phyloP scores from a whole-genome alignment of 2,329 filamentous ascomycete genomes.

The Zymoseptoria brevis region DNA sequence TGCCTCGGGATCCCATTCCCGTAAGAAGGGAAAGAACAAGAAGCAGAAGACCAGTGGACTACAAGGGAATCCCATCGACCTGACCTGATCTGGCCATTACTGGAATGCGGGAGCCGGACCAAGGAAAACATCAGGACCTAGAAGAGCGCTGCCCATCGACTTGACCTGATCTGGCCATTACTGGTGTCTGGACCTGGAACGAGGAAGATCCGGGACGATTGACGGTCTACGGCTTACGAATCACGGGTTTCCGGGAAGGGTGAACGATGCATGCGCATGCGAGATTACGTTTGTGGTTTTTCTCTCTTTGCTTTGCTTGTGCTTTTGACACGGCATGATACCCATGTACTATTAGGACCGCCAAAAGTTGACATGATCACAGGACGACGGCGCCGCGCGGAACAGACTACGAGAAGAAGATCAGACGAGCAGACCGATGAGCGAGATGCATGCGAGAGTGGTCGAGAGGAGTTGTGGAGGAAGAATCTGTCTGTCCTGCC shows the following conservation, averaged over 20 bases:
- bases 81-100: not conserved
- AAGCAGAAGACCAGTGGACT: not conserved
- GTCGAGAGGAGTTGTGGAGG: not conserved
- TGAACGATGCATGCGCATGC: not conserved
- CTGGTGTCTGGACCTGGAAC: not conserved
- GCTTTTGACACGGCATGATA: slow-evolving; percentile 6
- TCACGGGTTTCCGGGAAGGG: slow-evolving; percentile 4
- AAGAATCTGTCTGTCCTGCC: not conserved
- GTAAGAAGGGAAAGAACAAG: not conserved
- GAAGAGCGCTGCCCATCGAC: not conserved
- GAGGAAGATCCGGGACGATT: slow-evolving; percentile 1
- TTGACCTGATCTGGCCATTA: not conserved
- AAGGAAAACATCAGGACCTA: not conserved
- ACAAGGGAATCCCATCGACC: slow-evolving; percentile 1
- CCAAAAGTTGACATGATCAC: slow-evolving; percentile 3
- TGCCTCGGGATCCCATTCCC: not conserved
- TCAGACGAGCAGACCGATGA: not conserved
- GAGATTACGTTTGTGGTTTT: not conserved
- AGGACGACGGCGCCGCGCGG: slow-evolving; percentile 4
- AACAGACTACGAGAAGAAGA: not conserved
- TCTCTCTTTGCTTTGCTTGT: not conserved
- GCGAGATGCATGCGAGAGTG: not conserved
- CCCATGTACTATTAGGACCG: slow-evolving; percentile 12
- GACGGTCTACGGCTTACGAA: not conserved
- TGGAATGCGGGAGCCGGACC: not conserved